These are phyloP conservation scores for Firmiana major DNA, from an alignment of 345 rosid species.

Conservation along the genomic window DNA sequence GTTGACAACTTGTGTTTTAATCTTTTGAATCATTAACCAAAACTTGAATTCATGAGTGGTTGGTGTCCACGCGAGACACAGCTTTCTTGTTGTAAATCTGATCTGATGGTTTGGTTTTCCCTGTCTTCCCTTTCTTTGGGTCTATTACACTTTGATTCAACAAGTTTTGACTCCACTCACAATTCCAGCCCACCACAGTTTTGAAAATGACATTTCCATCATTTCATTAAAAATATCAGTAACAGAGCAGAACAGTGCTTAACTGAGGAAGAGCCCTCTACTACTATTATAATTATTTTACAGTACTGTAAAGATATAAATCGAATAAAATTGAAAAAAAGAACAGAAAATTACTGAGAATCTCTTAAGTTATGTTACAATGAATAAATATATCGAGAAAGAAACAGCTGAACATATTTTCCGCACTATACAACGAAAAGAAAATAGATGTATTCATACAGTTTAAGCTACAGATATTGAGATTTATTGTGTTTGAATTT, in stretches of 20 bases:
- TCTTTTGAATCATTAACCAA: neutral
- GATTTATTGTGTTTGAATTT: too few relatives aligned
- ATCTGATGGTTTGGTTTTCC: neutral
- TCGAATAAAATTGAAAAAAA: neutral
- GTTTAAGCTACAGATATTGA: too few relatives aligned
- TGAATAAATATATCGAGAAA: neutral
- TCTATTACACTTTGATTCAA: constrained; percentile 2
- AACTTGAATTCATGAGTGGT: neutral
- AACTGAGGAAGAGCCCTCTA: neutral
- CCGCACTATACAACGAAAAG: neutral
- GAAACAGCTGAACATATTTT: neutral
- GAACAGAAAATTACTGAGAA: neutral
- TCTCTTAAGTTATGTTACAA: neutral
- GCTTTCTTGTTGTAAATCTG: neutral
- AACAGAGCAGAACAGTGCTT: neutral
- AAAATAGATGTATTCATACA: too few relatives aligned
- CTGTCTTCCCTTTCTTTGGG: neutral
- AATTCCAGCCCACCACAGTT: neutral
- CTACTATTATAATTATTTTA: too few relatives aligned
- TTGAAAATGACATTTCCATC: constrained; percentile 9
- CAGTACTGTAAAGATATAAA: neutral
- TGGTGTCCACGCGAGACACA: neutral
- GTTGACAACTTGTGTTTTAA: too few relatives aligned
- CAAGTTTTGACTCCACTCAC: neutral
- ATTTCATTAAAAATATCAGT: neutral